Percentiles rank a stretch among this genome's conserved stretches.
These are phyloP conservation scores for Ceratocystis ficicola DNA, from an alignment of 2,329 filamentous ascomycete genomes.

Conservation along the genomic window DNA sequence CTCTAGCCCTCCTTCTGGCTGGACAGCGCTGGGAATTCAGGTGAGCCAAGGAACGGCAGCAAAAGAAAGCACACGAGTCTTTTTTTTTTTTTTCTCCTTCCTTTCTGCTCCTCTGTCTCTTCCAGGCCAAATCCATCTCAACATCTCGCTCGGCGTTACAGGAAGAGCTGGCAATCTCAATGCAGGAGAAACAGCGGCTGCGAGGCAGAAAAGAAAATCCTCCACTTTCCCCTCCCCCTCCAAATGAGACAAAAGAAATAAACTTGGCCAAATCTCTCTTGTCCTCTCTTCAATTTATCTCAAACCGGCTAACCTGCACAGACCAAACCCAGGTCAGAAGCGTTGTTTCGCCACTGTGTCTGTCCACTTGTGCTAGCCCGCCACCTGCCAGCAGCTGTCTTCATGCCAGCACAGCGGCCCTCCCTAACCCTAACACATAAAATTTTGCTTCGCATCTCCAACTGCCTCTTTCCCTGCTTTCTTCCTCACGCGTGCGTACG, in stretches of 20 bases:
- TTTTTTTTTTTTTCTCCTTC: conserved; percentile 8
- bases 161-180: too few relatives aligned
- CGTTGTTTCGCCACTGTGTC: neutral
- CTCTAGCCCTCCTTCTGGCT: too few relatives aligned
- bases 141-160: too few relatives aligned
- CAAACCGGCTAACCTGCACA: neutral
- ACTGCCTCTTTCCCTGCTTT: neutral
- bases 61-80: neutral
- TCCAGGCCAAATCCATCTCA: too few relatives aligned
- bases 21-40: neutral
- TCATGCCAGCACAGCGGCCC: neutral
- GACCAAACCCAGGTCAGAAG: neutral
- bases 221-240: too few relatives aligned
- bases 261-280: neutral
- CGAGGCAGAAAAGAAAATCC: too few relatives aligned
- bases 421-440: too few relatives aligned
- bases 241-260: neutral
- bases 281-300: neutral
- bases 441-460: neutral
- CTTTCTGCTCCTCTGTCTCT: neutral
- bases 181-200: too few relatives aligned
- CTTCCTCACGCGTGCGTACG: too few relatives aligned
- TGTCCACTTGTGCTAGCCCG: neutral
- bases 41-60: neutral
- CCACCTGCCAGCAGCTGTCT: neutral